These are phyloP conservation scores for Speleostelium caveatum DNA, from an alignment of 78 protist species.

Conservation along the genomic window DNA sequence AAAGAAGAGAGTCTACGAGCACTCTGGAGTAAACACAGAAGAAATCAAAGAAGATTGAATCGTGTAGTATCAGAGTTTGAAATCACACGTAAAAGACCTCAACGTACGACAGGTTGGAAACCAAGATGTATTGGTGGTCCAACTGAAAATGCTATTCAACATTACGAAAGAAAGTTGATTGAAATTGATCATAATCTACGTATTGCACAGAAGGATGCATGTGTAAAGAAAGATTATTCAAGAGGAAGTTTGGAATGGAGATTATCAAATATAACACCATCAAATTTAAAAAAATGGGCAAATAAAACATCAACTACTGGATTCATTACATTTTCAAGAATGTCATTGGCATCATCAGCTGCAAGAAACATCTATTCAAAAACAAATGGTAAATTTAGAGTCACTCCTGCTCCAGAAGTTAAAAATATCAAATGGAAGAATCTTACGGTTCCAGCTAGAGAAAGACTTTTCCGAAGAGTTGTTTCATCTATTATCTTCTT, in stretches of 20 bases:
- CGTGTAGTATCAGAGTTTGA: conserved; percentile 23
- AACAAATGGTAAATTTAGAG: conserved; percentile 3
- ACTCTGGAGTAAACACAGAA: conserved; percentile 41
- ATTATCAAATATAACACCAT: conserved; percentile 36
- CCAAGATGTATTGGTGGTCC: conserved; percentile 57
- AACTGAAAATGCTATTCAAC: background rate
- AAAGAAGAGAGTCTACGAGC: conserved; percentile 25
- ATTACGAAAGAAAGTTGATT: conserved; percentile 27
- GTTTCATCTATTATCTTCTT: conserved; percentile 32
- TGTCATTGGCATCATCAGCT: conserved; percentile 44
- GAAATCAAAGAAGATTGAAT: conserved; percentile 33
- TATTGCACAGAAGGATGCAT: conserved; percentile 50
- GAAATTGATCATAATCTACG: background rate
- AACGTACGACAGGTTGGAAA: conserved; percentile 56
- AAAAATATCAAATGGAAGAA: conserved; percentile 68
- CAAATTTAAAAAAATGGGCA: conserved; percentile 20
- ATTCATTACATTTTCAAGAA: conserved; percentile 59
- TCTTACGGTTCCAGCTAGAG: conserved; percentile 1
- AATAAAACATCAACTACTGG: conserved; percentile 22
- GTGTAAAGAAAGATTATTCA: background rate
- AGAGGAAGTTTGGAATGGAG: conserved; percentile 10
- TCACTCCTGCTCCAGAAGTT: conserved; percentile 48
- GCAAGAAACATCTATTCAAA: conserved; percentile 39
- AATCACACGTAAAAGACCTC: conserved; percentile 5
- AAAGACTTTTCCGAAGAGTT: conserved; percentile 27